Base-by-base conservation (phyloP, 441 rosid genomes). In the Viola pubescens region DNA sequence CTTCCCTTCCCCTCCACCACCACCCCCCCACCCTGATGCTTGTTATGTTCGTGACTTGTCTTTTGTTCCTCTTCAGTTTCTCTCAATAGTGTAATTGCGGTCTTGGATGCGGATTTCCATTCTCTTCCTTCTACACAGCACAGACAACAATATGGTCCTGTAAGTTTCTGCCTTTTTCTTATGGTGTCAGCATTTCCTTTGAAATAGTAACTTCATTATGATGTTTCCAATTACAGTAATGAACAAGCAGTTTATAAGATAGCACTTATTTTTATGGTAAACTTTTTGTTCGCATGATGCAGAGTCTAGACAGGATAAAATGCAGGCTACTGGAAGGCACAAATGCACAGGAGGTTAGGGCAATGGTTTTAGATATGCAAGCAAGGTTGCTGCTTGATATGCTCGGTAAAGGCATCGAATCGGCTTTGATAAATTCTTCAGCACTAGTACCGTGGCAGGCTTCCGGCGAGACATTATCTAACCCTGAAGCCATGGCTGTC, bases 331-430 rank as follows among this genome's bases (percentile, higher is more conserved):
- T 94, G 69, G 99, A 94, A 82, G 99, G 99, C 71, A 85, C 87
- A 73, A 91, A 89, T 75, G 98, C 98, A 63, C 99, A 94, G 78
- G 99, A 94, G 81, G 98, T 91, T 59, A 89, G 98, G 75, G 99
- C 99, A 74, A 89, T 94, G 99, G 99, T 94, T 73, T 76, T 94
- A 61, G 99, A 94, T 71, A 94, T 94, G 99, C 98, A 94, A 74
- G 97, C 99, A 9, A 83, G 98, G 74, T 68, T 94, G 82, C 77
- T 94, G 67, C 83, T 91, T 66, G 99, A 94, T 79, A 94, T 94
- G 99, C 76, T 94, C 48, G 99, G 99, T 58, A 94, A 89, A 81
- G 99, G 99, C 71, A 94, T 94, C 59, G 97, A 94, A 61, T 87
- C 98, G 63, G 99, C 99, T 70, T 80, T 94, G 74, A 69, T 89